Conservation (phyloP, 352 stramenopile genomes). For the Sclerospora graminicola region DNA sequence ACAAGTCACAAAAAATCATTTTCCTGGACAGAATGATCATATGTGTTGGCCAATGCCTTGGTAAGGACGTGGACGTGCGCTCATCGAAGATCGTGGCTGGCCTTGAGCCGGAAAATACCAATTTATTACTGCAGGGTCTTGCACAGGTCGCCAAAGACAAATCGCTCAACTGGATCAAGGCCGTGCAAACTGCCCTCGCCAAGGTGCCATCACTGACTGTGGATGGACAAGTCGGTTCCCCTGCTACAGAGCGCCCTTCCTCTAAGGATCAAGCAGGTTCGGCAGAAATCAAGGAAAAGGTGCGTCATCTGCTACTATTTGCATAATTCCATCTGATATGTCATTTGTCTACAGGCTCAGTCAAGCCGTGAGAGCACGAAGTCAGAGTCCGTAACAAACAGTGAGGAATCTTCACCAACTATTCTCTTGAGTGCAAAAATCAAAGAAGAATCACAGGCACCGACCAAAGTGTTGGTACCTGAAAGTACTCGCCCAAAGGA, state of each 20-base stretch:
- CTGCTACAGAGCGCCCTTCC: conserved; percentile 16
- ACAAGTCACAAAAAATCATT: too few species aligned
- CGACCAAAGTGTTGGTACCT: conserved; percentile 12
- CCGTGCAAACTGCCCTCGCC: conserved; percentile 47
- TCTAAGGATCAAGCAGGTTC: conserved; percentile 41
- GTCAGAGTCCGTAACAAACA: conserved; percentile 15
- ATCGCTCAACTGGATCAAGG: conserved; percentile 54
- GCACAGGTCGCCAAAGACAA: too few species aligned
- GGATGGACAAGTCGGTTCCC: conserved; percentile 26
- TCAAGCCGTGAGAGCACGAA: conserved; percentile 22
- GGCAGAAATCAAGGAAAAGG: conserved; percentile 46
- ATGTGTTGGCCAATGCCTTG: too few species aligned
- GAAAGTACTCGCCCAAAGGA: conserved; percentile 19
- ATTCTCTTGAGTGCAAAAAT: conserved; percentile 20
- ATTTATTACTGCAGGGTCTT: too few species aligned
- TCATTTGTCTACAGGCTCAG: conserved; percentile 1
- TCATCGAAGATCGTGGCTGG: too few species aligned
- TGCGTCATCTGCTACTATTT: not conserved
- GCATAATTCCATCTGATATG: too few species aligned
- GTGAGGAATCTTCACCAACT: conserved; percentile 7
- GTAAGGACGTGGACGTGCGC: too few species aligned
- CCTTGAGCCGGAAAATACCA: too few species aligned
- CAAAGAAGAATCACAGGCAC: conserved; percentile 26
- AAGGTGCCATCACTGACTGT: conserved; percentile 55
- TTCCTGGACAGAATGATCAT: too few species aligned